A percentile compares a stretch with the other conserved stretches of the same genome.
These are phyloP conservation scores for Lipomyces sp. DNA, from an alignment of 805 yeast genomes.

Conservation along the genomic window DNA sequence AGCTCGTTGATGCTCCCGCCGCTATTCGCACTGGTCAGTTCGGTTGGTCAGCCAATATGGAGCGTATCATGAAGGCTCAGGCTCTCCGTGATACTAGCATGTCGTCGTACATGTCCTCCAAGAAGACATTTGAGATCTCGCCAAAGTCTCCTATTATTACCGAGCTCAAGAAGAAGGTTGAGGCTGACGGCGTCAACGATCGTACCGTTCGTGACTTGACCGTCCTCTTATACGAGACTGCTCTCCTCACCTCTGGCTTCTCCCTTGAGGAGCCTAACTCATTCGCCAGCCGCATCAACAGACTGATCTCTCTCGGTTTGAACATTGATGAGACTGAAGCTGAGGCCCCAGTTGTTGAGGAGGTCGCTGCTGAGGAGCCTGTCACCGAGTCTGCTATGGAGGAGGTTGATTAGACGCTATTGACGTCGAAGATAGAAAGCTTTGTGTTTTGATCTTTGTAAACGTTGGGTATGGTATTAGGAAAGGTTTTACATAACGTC, in stretches of 20 bases:
- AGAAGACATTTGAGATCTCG: slow-evolving; percentile 98
- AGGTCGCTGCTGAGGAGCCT: slow-evolving; percentile 59
- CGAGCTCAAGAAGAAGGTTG: slow-evolving; percentile 96
- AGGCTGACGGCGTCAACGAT: slow-evolving; percentile 96
- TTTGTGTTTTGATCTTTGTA: neutral
- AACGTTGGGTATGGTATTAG: slow-evolving; percentile 1
- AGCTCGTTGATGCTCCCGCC: slow-evolving; percentile 98
- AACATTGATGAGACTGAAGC: slow-evolving; percentile 91
- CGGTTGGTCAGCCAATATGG: slow-evolving; percentile 99
- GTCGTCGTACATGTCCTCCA: slow-evolving; percentile 99
- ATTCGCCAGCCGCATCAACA: slow-evolving; percentile 96
- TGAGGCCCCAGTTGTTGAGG: slow-evolving; percentile 46
- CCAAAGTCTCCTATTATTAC: slow-evolving; percentile 94
- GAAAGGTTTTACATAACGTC: neutral
- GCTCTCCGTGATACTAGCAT: slow-evolving; percentile 98
- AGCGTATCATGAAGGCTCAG: slow-evolving; percentile 99
- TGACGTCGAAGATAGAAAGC: neutral
- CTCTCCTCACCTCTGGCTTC: slow-evolving; percentile 98
- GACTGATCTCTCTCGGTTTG: slow-evolving; percentile 96
- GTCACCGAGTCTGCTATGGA: slow-evolving; percentile 97
- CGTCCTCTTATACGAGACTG: slow-evolving; percentile 94
- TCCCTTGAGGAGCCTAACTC: slow-evolving; percentile 97
- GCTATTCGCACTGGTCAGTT: slow-evolving; percentile 99
- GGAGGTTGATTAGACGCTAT: slow-evolving; percentile 84
- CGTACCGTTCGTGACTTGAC: slow-evolving; percentile 98